Conservation (phyloP, 1,284 basidiomycete genomes). For the Microbotryum violaceum region DNA sequence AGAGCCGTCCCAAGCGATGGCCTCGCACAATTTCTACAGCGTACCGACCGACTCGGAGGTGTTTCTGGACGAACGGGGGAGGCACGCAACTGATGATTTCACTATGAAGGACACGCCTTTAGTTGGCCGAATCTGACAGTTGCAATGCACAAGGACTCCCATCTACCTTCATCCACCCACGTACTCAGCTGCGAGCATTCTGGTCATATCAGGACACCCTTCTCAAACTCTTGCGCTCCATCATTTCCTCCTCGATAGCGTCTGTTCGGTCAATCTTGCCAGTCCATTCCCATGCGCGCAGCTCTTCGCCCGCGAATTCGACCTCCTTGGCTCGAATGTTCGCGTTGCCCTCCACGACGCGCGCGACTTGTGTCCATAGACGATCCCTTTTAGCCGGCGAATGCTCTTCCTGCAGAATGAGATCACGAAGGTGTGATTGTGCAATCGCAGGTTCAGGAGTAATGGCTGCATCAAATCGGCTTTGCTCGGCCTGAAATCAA, state of each 20-base stretch:
- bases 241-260: neutral
- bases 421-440: constrained; percentile 82
- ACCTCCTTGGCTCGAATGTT: constrained; percentile 85
- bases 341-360: constrained; percentile 82
- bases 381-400: constrained; percentile 59
- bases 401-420: constrained; percentile 74
- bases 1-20: too few relatives aligned
- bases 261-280: constrained; percentile 25
- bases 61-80: neutral
- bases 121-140: neutral
- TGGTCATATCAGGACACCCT: neutral
- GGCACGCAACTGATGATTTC: neutral
- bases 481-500: constrained; percentile 50
- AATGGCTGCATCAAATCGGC: constrained; percentile 71
- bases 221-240: neutral
- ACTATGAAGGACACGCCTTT: neutral
- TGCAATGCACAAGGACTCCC: neutral
- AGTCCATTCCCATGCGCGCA: constrained; percentile 51
- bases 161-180: constrained; percentile 5
- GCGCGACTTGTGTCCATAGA: constrained; percentile 80
- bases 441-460: constrained; percentile 73
- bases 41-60: neutral
- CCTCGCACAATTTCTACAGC: too few relatives aligned
- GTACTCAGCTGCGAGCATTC: neutral
- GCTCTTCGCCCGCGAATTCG: constrained; percentile 68